phyloP scores from a whole-genome alignment of 1,284 basidiomycete species.

The Cutaneotrichosporon sp. region DNA sequence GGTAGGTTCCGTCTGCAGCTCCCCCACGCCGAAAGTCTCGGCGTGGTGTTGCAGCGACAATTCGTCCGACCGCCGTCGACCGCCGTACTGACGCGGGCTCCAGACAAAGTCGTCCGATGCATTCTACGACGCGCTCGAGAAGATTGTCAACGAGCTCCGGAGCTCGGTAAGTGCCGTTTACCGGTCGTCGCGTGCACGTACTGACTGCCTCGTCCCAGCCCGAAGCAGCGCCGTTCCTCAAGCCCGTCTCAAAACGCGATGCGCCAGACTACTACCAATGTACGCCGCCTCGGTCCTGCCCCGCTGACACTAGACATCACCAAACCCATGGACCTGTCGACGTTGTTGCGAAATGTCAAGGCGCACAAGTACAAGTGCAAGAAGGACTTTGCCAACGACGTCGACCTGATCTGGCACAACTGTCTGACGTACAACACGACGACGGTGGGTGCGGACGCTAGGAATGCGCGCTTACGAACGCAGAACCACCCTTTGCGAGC shows the following conservation, averaged over 20 bases:
- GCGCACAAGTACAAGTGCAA: slow-evolving; percentile 86
- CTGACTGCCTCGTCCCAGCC: slow-evolving; percentile 51
- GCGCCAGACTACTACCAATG: slow-evolving; percentile 85
- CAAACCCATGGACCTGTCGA: slow-evolving; percentile 88
- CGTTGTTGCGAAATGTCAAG: slow-evolving; percentile 90
- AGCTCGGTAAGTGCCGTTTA: slow-evolving; percentile 57
- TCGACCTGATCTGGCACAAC: slow-evolving; percentile 95
- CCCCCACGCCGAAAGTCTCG: background rate
- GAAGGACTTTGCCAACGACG: slow-evolving; percentile 83
- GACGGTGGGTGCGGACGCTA: slow-evolving; percentile 56
- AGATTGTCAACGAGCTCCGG: slow-evolving; percentile 73
- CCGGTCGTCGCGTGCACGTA: background rate
- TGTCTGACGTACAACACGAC: slow-evolving; percentile 87
- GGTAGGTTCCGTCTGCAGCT: slow-evolving; percentile 42
- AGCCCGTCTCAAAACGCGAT: slow-evolving; percentile 78
- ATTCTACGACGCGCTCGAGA: slow-evolving; percentile 87
- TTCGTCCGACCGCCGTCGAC: slow-evolving; percentile 1
- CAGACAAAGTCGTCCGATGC: slow-evolving; percentile 65
- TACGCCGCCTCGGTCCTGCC: slow-evolving; percentile 37
- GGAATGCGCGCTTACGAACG: slow-evolving; percentile 4
- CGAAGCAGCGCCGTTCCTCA: slow-evolving; percentile 81
- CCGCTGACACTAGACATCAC: slow-evolving; percentile 61
- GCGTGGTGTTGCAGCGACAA: background rate
- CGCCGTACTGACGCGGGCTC: slow-evolving; percentile 4
- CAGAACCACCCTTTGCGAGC: slow-evolving; percentile 72